Percentiles rank a stretch among this genome's conserved stretches.
Evolutionary conservation across 1,139 yeast species (phyloP).

Genomic region (Nakaseomyces nivariensis): DNA sequence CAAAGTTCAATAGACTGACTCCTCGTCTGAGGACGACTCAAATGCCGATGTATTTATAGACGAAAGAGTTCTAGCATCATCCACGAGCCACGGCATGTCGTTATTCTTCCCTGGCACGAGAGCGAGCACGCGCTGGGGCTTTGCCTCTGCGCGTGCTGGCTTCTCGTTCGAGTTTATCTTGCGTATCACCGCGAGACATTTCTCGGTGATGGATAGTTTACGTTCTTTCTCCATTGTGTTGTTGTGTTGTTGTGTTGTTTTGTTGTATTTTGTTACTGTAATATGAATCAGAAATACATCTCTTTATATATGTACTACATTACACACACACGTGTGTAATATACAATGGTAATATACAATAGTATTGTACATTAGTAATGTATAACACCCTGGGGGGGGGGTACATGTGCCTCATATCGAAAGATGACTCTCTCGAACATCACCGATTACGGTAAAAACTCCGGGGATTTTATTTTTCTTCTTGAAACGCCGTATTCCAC

Average conservation of each 20-base stretch:
- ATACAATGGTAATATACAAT: no score
- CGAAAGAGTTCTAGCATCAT: background rate
- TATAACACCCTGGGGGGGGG: background rate
- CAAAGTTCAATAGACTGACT: background rate
- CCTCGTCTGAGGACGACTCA: constrained; percentile 1
- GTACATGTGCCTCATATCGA: no score
- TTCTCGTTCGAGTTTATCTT: background rate
- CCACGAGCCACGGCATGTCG: background rate
- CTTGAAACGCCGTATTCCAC: no score
- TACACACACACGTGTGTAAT: background rate
- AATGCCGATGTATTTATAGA: constrained; percentile 1
- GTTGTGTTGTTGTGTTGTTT: background rate
- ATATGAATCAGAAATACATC: no score
- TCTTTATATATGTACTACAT: no score
- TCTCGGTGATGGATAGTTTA: constrained; percentile 2
- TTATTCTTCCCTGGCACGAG: background rate
- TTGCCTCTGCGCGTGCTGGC: background rate
- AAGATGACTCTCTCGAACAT: no score
- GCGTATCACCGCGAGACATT: background rate
- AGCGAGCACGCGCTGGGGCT: background rate
- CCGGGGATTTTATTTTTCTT: no score
- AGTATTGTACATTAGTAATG: no score
- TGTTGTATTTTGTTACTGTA: background rate
- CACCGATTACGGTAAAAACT: no score
- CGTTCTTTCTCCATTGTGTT: constrained; percentile 1